Base-by-base conservation (phyloP, 2,329 filamentous ascomycete genomes). In the Calonectria pseudoreteaudii region DNA sequence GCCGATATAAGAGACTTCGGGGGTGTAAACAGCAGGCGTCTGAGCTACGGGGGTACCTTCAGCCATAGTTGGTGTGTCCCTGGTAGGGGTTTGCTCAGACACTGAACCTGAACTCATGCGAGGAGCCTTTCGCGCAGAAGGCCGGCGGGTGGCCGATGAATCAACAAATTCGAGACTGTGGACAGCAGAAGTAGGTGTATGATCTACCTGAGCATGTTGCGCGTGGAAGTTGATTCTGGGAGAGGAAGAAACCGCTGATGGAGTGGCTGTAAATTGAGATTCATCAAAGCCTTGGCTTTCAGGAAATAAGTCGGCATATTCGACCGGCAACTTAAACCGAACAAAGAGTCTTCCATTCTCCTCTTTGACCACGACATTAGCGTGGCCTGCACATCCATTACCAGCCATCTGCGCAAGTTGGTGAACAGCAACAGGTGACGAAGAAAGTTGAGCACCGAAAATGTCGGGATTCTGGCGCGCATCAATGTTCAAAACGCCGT, bases 281-380 rank as follows among this genome's bases (percentile, higher is more conserved):
- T 81, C 80, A n/a, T 83, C 78, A 23, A 76, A 74, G 4, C 79
- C 81, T 66, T 83, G 81, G 67, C 71, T 81, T 2, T 73, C 53
- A 16, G 83, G 81, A 68, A 85, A 84, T 52, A 83, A 70, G 44
- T 77, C 68, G 31, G 81, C 79, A 68, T 81, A 81, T 70, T 82
- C 71, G 28, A 78, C 73, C 66, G 84, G 82, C 67, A 85, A 53
- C 84, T 85, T 85, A 84, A 85, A 85, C 81, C 82, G 79, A 73
- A 85, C 83, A 70, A 84, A 75, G 47, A 85, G 80, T 69, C 82
- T 78, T 50, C 77, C 82, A 49, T 80, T 79, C 56, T 81, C 77
- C 56, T 81, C 76, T 13, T 66, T 75, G 41, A 84, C 74, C 52
- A 79, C 73, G 75, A 84, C 82, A 44, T 82, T 82, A 76, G 83